These are phyloP conservation scores for Pyracantha coccinea DNA, from an alignment of 331 rosid genomes.

Conservation along the genomic window DNA sequence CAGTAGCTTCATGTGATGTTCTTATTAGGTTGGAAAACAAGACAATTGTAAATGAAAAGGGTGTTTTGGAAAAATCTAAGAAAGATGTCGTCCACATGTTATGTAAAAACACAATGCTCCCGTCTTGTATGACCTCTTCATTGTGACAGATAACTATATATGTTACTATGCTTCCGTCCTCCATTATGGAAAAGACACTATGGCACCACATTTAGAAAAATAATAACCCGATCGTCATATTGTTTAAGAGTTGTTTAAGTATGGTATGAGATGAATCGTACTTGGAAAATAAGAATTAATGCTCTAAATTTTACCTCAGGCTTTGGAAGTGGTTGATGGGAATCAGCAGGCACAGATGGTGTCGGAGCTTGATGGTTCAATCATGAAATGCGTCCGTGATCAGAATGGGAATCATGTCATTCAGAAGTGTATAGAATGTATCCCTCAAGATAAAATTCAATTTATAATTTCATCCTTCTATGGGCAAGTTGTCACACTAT, in stretches of 20 bases:
- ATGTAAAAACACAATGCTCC: not conserved
- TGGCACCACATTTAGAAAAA: not conserved
- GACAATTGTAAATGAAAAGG: not conserved
- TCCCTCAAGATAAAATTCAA: constrained; percentile 85
- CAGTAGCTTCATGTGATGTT: not conserved
- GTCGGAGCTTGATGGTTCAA: constrained; percentile 74
- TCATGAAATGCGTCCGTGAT: constrained; percentile 92
- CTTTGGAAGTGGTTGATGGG: constrained; percentile 77
- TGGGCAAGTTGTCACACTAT: constrained; percentile 88
- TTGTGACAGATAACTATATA: not conserved
- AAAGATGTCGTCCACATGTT: not conserved
- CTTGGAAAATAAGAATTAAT: not conserved
- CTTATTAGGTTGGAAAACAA: not conserved
- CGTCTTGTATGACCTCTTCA: not conserved
- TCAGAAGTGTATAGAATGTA: constrained; percentile 86
- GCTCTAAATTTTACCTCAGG: constrained; percentile 40
- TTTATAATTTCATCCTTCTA: constrained; percentile 83
- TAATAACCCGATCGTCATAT: not conserved
- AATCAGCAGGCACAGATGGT: constrained; percentile 87
- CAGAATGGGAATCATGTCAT: constrained; percentile 96
- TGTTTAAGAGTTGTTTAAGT: not conserved
- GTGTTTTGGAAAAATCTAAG: not conserved
- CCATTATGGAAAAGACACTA: not conserved
- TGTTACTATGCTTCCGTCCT: not conserved
- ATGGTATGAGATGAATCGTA: not conserved